Evolutionary conservation across 352 stramenopile species (phyloP), one percentile per base, ranked within the genome.

Genomic region (Phytophthora foliorum): DNA sequence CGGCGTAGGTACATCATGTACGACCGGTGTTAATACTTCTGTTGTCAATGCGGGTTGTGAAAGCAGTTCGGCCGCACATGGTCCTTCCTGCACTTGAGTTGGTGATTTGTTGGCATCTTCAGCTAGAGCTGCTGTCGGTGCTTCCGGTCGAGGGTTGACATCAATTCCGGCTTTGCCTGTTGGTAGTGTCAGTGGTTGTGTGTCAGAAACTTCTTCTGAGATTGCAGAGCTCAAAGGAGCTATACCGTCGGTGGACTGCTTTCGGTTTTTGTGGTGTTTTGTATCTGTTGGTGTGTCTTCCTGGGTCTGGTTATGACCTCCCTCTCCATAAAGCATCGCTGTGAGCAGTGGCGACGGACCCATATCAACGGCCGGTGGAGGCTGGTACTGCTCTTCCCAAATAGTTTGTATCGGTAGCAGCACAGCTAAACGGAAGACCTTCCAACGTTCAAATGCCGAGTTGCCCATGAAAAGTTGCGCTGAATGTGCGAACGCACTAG

Each of bases 381-480:
- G 61, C 13, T 86, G 68, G 34, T 83, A 84, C 41, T 87, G 79
- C 46, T 90, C 82, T 48, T 92, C 84, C 84, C 84, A 92, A 44
- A 86, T 38, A n/a, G 69, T 83, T 63, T 92, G 84, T 16, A 81
- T 90, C 0, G 82, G 81, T 7, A 92, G 51, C 8, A 92, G 54
- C 14, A 90, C 77, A 10, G 27, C 64, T 0, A 69, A 39, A 1
- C 84, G 82, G 27, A 92, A 94, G 4, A 75, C 62, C 11, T 84
- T 65, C 84, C 84, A 94, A 10, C 63, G 60, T 22, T 79, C 62
- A 36, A 79, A 74, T 17, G 66, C 50, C 4, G 63, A 62, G 57
- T 81, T 78, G 3, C 75, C 52, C 2, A 78, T 74, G 45, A 92
- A 88, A 29, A 87, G 60, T 19, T 84, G 78, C 2, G 84, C 73